phyloP scores from a whole-genome alignment of 192 early-diverging fungal species.

The Diversispora eburnea region DNA sequence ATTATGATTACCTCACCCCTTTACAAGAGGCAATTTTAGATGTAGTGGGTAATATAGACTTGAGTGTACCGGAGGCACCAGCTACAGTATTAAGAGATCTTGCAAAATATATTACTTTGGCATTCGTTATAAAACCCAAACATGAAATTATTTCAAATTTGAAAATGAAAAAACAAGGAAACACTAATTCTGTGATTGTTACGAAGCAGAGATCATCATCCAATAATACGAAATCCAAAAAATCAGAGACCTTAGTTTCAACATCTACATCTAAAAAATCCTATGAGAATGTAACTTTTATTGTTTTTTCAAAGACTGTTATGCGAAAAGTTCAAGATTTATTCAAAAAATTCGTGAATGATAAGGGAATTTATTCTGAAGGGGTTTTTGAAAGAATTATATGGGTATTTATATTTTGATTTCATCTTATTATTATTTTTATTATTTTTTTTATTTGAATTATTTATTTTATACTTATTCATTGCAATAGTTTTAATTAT shows the following conservation, averaged over 20 bases:
- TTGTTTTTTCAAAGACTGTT: slow-evolving; percentile 66
- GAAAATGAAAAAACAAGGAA: not conserved
- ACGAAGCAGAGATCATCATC: slow-evolving; percentile 22
- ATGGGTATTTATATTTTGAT: slow-evolving; percentile 25
- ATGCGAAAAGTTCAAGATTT: slow-evolving; percentile 51
- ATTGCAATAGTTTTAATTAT: too few species aligned
- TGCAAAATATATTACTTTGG: slow-evolving; percentile 44
- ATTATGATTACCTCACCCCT: slow-evolving; percentile 54
- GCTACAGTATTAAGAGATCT: slow-evolving; percentile 42
- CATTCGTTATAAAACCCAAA: slow-evolving; percentile 28
- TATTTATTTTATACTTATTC: not conserved
- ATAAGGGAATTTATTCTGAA: slow-evolving; percentile 50
- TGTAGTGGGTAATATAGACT: slow-evolving; percentile 37
- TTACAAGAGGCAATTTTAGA: slow-evolving; percentile 68
- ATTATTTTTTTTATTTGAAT: not conserved
- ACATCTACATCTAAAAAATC: slow-evolving; percentile 18
- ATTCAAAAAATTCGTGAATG: slow-evolving; percentile 50
- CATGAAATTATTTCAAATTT: not conserved
- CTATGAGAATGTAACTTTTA: slow-evolving; percentile 60
- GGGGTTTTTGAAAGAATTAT: slow-evolving; percentile 53
- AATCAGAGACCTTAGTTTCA: not conserved
- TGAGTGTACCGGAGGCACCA: slow-evolving; percentile 32
- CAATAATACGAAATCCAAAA: not conserved
- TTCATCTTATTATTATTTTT: slow-evolving; percentile 4
- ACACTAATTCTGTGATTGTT: too few species aligned